Conservation (phyloP, 352 stramenopile genomes). For the Phytopythium ostracodes region DNA sequence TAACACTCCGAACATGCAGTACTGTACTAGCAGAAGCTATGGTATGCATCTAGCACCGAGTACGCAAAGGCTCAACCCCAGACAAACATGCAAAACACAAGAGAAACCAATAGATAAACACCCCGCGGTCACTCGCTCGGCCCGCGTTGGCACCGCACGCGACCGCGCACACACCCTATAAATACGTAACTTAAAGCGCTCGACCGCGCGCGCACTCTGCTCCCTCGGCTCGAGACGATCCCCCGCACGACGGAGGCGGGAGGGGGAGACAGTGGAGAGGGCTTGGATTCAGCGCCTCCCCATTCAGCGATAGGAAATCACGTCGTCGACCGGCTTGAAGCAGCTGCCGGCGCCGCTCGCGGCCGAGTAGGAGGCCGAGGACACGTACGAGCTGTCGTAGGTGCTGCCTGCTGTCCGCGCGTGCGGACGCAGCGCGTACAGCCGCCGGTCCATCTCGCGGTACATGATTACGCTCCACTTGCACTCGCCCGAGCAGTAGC, state of each 20-base stretch:
- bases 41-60: conserved; percentile 8
- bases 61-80: neutral
- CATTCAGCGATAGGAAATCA: conserved; percentile 29
- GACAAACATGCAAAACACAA: neutral
- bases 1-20: neutral
- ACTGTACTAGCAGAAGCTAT: neutral
- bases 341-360: conserved; percentile 19
- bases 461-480: conserved; percentile 89
- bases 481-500: conserved; percentile 85
- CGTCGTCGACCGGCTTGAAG: conserved; percentile 20
- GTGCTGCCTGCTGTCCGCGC: conserved; percentile 14
- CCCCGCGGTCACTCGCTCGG: neutral
- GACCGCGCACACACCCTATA: conserved; percentile 5
- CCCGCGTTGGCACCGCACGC: neutral
- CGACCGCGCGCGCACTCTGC: neutral
- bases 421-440: conserved; percentile 42
- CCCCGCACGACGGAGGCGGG: neutral
- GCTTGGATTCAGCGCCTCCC: neutral
- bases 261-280: neutral
- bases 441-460: conserved; percentile 72
- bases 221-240: neutral
- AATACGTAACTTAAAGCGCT: conserved; percentile 10
- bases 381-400: conserved; percentile 21
- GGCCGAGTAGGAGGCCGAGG: conserved; percentile 3
- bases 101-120: conserved; percentile 6